A percentile compares a stretch with the other conserved stretches of the same genome.
These are phyloP conservation scores for Flaveria sonorensis DNA, from an alignment of 129 eudicot genomes.

Conservation along the genomic window DNA sequence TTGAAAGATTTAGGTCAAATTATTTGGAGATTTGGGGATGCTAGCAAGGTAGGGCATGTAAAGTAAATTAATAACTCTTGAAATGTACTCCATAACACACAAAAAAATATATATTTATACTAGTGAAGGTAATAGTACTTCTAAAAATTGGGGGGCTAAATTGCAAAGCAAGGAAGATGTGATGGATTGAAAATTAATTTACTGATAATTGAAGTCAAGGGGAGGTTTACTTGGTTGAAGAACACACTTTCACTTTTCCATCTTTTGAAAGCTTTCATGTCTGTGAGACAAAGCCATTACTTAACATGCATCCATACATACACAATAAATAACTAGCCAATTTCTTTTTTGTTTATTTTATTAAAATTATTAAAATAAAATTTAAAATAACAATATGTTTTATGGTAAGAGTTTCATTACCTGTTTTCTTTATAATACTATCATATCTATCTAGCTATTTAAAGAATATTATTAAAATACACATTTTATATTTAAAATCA, in stretches of 20 bases:
- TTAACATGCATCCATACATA: conserved; percentile 44
- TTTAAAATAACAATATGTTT: too few species aligned
- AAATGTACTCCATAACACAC: conserved; percentile 10
- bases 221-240: conserved; percentile 36
- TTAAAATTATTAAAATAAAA: too few species aligned
- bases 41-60: not conserved
- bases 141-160: conserved; percentile 8
- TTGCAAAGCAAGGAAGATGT: conserved; percentile 30
- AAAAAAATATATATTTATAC: not conserved
- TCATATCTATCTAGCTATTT: too few species aligned
- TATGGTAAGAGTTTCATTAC: too few species aligned
- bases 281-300: conserved; percentile 42
- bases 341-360: not conserved
- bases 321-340: not conserved
- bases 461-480: too few species aligned
- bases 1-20: not conserved
- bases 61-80: not conserved
- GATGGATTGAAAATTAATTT: conserved; percentile 42
- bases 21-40: not conserved
- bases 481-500: too few species aligned
- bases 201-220: conserved; percentile 29
- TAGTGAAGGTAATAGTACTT: not conserved
- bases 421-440: too few species aligned
- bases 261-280: conserved; percentile 37
- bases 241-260: conserved; percentile 36